phyloP scores from a whole-genome alignment of 129 eudicot species.

The Lonicera japonica region DNA sequence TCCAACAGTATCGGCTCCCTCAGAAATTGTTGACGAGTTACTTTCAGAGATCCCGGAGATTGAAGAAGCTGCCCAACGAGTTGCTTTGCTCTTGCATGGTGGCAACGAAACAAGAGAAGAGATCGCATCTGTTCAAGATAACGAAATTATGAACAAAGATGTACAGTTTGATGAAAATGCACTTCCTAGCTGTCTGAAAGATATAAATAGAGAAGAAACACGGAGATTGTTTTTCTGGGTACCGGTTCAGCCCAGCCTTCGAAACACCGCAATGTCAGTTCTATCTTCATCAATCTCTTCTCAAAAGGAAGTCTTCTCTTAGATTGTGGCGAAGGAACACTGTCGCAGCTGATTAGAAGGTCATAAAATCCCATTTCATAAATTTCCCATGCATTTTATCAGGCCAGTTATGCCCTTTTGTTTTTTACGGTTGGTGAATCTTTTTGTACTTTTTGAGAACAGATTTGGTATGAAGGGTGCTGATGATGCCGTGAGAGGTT shows the following conservation, averaged over 20 bases:
- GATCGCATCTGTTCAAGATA: constrained; percentile 1
- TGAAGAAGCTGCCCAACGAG: constrained; percentile 61
- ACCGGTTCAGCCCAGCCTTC: constrained; percentile 98
- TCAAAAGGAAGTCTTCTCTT: constrained; percentile 71
- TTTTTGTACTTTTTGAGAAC: not conserved
- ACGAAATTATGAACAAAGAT: constrained; percentile 40
- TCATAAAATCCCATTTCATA: constrained; percentile 3
- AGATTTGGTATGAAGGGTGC: constrained; percentile 74
- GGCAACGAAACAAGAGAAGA: constrained; percentile 11
- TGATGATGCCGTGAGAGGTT: constrained; percentile 53
- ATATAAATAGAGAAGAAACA: constrained; percentile 68
- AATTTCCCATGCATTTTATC: not conserved
- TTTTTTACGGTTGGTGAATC: not conserved
- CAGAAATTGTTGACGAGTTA: constrained; percentile 43
- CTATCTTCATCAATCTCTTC: constrained; percentile 79
- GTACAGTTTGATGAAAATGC: constrained; percentile 50
- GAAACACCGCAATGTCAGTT: constrained; percentile 78
- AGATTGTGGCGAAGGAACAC: constrained; percentile 94
- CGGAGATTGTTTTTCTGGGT: constrained; percentile 90
- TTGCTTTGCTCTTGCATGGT: constrained; percentile 39
- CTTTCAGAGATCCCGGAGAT: constrained; percentile 70
- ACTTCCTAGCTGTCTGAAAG: constrained; percentile 64
- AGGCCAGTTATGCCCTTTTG: not conserved
- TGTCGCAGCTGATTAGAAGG: constrained; percentile 93
- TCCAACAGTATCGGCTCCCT: constrained; percentile 27